These are phyloP conservation scores for Lachnellula suecica DNA, from an alignment of 2,329 filamentous ascomycete species.

Conservation along the genomic window DNA sequence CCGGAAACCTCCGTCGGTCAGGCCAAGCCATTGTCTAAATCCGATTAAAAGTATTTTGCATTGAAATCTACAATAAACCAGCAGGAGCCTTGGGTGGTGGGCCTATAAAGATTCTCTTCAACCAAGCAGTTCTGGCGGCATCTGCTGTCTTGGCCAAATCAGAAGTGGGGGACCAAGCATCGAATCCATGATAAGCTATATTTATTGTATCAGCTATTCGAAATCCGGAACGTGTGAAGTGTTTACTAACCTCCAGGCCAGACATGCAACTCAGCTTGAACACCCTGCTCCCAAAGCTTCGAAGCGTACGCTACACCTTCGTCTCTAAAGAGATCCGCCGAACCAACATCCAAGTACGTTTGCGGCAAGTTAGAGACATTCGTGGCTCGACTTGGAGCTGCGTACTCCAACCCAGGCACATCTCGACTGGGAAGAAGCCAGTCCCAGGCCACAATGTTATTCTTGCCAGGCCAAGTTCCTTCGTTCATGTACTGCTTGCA, in stretches of 20 bases:
- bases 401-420: conserved; percentile 28
- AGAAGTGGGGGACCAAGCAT: background rate
- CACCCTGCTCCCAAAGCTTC: conserved; percentile 34
- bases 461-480: conserved; percentile 32
- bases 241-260: conserved; percentile 28
- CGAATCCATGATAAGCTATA: background rate
- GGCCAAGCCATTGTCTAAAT: too few species aligned
- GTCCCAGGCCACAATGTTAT: conserved; percentile 34
- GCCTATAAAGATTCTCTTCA: background rate
- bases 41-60: too few species aligned
- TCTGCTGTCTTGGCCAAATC: background rate
- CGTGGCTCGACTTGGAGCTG: conserved; percentile 30
- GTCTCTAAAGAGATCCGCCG: conserved; percentile 35
- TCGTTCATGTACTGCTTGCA: conserved; percentile 30
- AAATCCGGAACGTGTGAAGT: background rate
- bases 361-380: conserved; percentile 33
- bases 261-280: conserved; percentile 36
- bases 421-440: conserved; percentile 29
- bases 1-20: too few species aligned
- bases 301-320: conserved; percentile 36
- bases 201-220: background rate
- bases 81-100: background rate
- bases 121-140: background rate
- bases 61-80: background rate
- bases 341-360: conserved; percentile 37